Evolutionary conservation across 768 basidiomycete genomes (phyloP).

Genomic region (Suillus plorans): DNA sequence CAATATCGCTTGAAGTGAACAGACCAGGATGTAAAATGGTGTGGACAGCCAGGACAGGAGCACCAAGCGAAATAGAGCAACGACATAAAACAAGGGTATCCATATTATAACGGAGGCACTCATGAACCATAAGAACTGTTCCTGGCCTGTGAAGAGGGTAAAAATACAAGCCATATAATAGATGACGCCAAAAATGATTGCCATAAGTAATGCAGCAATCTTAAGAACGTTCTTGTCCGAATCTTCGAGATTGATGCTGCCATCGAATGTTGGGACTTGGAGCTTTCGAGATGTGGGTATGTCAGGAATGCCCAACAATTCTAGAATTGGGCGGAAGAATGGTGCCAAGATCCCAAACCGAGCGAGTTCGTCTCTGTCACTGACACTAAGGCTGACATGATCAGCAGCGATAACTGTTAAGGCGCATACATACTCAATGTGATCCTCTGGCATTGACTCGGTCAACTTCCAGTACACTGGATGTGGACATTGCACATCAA

Average conservation of each 20-base stretch:
- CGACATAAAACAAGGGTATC: too few relatives aligned
- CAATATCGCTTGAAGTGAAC: not conserved
- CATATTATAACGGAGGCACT: conserved; percentile 14
- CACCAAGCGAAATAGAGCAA: too few relatives aligned
- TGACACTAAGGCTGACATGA: not conserved
- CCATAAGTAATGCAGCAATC: not conserved
- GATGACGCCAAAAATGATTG: not conserved
- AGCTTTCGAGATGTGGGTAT: not conserved
- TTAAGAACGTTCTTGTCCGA: fast-evolving
- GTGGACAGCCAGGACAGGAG: too few relatives aligned
- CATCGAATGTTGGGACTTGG: not conserved
- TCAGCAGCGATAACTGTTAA: not conserved
- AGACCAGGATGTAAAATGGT: too few relatives aligned
- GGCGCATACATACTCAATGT: not conserved
- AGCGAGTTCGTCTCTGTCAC: fast-evolving
- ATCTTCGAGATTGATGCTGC: not conserved
- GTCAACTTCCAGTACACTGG: not conserved
- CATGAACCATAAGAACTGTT: too few relatives aligned
- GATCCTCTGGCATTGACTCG: too few relatives aligned
- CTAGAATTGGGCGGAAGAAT: too few relatives aligned
- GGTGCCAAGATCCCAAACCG: too few relatives aligned
- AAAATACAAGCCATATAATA: conserved; percentile 27
- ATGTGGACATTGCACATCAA: conserved; percentile 25
- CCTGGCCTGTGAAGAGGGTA: too few relatives aligned
- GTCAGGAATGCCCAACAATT: too few relatives aligned